Conservation (phyloP, 306 rosid species). For the Malus orientalis region DNA sequence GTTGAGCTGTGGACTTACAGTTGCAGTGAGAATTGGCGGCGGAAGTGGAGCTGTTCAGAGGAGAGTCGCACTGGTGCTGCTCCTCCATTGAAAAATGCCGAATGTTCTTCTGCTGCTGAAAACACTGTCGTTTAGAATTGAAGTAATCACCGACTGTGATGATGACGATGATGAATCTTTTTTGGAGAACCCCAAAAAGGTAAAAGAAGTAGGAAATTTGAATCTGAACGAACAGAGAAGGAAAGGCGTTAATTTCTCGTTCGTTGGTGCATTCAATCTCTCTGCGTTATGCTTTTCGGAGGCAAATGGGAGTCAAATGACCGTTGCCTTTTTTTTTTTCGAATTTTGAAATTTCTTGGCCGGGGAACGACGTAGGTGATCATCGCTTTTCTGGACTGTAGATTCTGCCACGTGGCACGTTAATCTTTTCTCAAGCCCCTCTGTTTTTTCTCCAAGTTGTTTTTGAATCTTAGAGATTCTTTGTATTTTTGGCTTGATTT, state of each 20-base stretch:
- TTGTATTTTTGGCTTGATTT: no score
- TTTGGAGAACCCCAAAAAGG: neutral
- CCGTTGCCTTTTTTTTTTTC: slow-evolving; percentile 35
- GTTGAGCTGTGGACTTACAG: slow-evolving; percentile 16
- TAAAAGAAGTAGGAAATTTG: neutral
- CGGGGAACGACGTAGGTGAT: slow-evolving; percentile 20
- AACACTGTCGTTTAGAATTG: slow-evolving; percentile 20
- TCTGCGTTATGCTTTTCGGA: slow-evolving; percentile 13
- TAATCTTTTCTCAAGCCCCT: neutral
- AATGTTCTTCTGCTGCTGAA: slow-evolving; percentile 11
- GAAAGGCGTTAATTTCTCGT: slow-evolving; percentile 18
- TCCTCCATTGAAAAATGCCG: slow-evolving; percentile 34
- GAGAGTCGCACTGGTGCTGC: slow-evolving; percentile 38
- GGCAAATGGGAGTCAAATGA: slow-evolving; percentile 12
- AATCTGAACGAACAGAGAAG: slow-evolving; percentile 1
- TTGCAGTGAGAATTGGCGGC: slow-evolving; percentile 5
- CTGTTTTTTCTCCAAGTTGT: neutral
- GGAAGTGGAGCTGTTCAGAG: slow-evolving; percentile 26
- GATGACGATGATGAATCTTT: neutral
- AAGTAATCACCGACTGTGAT: slow-evolving; percentile 8
- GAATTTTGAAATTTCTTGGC: slow-evolving; percentile 45
- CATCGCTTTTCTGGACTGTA: neutral
- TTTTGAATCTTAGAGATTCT: neutral
- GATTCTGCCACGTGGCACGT: neutral
- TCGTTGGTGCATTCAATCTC: slow-evolving; percentile 9